These are phyloP conservation scores for Candida ipomoeae DNA, from an alignment of 805 yeast species.

Conservation along the genomic window DNA sequence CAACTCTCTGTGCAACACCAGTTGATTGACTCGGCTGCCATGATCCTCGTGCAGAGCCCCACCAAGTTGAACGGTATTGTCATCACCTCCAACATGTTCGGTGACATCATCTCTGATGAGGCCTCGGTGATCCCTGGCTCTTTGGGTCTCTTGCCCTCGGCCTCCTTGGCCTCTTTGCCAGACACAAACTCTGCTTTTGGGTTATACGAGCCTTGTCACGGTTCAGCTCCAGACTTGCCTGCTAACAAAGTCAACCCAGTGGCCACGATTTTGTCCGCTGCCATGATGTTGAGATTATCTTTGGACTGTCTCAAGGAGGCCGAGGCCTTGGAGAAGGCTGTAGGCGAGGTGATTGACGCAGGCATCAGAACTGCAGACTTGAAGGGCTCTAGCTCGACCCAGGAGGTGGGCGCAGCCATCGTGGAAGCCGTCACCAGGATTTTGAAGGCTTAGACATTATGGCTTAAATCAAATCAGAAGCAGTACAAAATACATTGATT, in stretches of 20 bases:
- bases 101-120: constrained; percentile 97
- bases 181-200: constrained; percentile 94
- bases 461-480: too few species aligned
- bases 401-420: constrained; percentile 93
- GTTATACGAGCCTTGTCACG: constrained; percentile 97
- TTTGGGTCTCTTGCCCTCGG: constrained; percentile 90
- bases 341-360: constrained; percentile 69
- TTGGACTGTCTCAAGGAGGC: constrained; percentile 82
- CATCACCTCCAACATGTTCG: constrained; percentile 94
- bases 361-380: constrained; percentile 91
- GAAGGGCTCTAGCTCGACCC: constrained; percentile 77
- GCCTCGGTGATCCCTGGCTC: constrained; percentile 98
- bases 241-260: constrained; percentile 88
- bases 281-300: constrained; percentile 94
- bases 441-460: constrained; percentile 24
- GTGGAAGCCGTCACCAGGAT: constrained; percentile 64
- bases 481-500: too few species aligned
- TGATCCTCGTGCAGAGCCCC: constrained; percentile 92
- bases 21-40: constrained; percentile 97
- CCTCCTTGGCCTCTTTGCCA: constrained; percentile 95
- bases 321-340: constrained; percentile 83
- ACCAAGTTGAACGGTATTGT: constrained; percentile 88
- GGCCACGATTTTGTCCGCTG: constrained; percentile 92
- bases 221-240: constrained; percentile 94
- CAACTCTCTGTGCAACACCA: constrained; percentile 84